Evolutionary conservation across 345 rosid species (phyloP).

Genomic region (Streptanthus diversifolius): DNA sequence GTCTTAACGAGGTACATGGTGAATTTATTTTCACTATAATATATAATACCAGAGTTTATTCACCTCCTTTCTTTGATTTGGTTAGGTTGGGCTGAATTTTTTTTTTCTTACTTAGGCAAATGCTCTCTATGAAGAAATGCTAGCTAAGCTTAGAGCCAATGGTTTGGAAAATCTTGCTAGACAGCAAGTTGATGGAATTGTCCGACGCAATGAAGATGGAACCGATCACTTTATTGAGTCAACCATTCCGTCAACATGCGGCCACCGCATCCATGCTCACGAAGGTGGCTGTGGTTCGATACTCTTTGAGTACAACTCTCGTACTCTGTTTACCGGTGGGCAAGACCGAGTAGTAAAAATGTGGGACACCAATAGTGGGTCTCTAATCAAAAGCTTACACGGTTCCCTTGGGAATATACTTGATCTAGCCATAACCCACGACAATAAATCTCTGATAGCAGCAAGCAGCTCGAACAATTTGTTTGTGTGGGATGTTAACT

Average conservation of each 20-base stretch:
- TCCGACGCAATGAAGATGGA: constrained; percentile 85
- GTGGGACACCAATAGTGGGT: constrained; percentile 84
- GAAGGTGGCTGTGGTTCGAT: constrained; percentile 93
- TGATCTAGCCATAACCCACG: constrained; percentile 76
- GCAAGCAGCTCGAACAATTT: constrained; percentile 96
- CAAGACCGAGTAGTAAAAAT: constrained; percentile 79
- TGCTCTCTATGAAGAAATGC: constrained; percentile 85
- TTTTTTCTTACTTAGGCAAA: constrained; percentile 52
- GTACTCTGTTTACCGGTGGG: constrained; percentile 77
- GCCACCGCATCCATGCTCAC: constrained; percentile 74
- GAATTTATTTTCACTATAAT: neutral
- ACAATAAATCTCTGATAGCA: constrained; percentile 77
- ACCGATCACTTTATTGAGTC: constrained; percentile 81
- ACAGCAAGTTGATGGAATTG: constrained; percentile 96
- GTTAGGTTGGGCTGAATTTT: neutral
- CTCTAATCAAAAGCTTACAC: constrained; percentile 52
- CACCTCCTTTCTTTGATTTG: neutral
- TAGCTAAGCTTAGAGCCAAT: constrained; percentile 77
- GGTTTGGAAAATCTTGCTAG: constrained; percentile 84
- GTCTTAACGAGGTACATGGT: constrained; percentile 81
- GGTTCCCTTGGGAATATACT: constrained; percentile 94
- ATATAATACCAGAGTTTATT: neutral
- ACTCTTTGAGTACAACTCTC: constrained; percentile 70
- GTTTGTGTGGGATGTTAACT: constrained; percentile 80
- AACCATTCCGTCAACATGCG: constrained; percentile 66